Percentiles rank a stretch among this genome's conserved stretches.
Conservation (phyloP, 169 alveolate species). For the Cryptosporidium muris region DNA sequence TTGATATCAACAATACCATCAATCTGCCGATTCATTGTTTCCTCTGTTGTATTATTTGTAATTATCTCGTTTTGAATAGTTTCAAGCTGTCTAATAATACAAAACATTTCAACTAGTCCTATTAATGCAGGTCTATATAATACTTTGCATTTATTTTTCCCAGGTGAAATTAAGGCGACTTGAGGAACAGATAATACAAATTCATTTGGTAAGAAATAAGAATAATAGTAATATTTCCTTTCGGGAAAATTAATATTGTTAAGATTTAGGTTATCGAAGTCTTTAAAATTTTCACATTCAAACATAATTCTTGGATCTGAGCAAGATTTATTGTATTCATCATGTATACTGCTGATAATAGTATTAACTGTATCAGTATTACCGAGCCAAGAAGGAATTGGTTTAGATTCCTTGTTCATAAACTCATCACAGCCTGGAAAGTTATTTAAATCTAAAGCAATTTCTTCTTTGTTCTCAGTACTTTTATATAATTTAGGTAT, state of each 20-base stretch:
- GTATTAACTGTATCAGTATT: conserved; percentile 49
- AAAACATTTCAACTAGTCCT: conserved; percentile 50
- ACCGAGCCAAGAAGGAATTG: conserved; percentile 59
- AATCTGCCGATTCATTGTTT: too few relatives aligned
- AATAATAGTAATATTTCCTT: neutral
- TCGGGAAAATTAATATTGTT: neutral
- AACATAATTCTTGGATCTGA: conserved; percentile 19
- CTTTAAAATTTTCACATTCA: too few relatives aligned
- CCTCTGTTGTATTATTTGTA: too few relatives aligned
- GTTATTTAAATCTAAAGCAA: neutral
- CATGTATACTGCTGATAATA: conserved; percentile 3
- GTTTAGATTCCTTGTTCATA: conserved; percentile 27
- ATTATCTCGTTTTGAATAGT: too few relatives aligned
- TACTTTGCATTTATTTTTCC: conserved; percentile 27
- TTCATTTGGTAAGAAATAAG: conserved; percentile 47
- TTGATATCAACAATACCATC: too few relatives aligned
- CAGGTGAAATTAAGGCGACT: conserved; percentile 12
- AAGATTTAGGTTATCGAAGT: neutral
- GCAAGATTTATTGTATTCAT: conserved; percentile 1
- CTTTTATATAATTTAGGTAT: neutral
- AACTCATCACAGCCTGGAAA: neutral
- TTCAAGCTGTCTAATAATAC: neutral
- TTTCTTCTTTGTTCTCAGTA: neutral
- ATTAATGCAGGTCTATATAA: conserved; percentile 46
- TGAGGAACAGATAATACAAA: conserved; percentile 53